Percentiles rank a stretch among this genome's conserved stretches.
Conservation (phyloP, 1,284 basidiomycete genomes). For the Filobasidium uniguttulatum region DNA sequence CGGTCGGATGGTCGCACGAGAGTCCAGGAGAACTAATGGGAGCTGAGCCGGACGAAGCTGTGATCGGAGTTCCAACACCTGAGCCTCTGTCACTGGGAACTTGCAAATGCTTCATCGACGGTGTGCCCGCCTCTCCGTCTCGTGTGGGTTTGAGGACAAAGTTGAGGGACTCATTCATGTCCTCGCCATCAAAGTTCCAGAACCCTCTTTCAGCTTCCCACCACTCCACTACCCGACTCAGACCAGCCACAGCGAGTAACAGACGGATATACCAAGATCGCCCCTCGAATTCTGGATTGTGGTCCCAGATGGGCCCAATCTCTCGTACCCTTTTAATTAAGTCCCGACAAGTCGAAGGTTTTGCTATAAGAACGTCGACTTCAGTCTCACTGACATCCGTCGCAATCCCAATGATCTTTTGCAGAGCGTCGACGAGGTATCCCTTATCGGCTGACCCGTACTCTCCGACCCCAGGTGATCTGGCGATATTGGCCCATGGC, state of each 20-base stretch:
- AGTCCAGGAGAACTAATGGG: not conserved
- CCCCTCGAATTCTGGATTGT: slow-evolving; percentile 94
- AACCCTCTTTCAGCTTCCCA: slow-evolving; percentile 99
- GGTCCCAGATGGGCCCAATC: slow-evolving; percentile 90
- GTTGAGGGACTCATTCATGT: slow-evolving; percentile 60
- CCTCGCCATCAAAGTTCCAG: slow-evolving; percentile 96
- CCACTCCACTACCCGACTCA: slow-evolving; percentile 96
- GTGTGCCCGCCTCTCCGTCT: slow-evolving; percentile 15
- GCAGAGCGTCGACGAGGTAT: slow-evolving; percentile 66
- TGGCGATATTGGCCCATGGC: slow-evolving; percentile 37
- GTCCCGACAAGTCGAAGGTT: slow-evolving; percentile 70
- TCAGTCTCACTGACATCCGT: slow-evolving; percentile 88
- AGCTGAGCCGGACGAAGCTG: not conserved
- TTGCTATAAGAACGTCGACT: slow-evolving; percentile 65
- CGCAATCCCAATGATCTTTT: slow-evolving; percentile 86
- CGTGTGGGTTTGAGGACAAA: slow-evolving; percentile 69
- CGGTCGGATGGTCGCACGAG: not conserved
- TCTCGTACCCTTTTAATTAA: slow-evolving; percentile 79
- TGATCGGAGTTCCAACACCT: not conserved
- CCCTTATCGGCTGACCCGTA: slow-evolving; percentile 45
- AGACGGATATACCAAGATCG: slow-evolving; percentile 97
- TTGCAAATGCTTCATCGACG: not conserved
- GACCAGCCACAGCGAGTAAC: slow-evolving; percentile 85
- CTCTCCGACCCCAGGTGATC: slow-evolving; percentile 42
- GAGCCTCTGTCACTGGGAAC: not conserved